A percentile compares a stretch with the other conserved stretches of the same genome.
Evolutionary conservation across 164 flowering plant genomes (phyloP).

Genomic region (Vitis rupestris): DNA sequence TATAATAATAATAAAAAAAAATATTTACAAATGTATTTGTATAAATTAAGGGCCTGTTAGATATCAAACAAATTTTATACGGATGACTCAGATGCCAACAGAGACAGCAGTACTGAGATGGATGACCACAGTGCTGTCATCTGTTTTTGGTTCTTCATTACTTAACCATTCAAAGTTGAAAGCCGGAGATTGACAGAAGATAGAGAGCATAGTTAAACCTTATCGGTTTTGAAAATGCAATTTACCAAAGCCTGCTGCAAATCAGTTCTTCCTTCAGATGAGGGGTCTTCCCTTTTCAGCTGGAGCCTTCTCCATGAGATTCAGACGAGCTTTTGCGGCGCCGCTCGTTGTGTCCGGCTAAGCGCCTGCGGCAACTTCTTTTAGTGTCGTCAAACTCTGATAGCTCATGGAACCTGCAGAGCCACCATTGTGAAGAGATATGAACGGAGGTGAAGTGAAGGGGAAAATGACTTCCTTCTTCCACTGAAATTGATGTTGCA

Average conservation of each 20-base stretch:
- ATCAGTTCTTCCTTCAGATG: background rate
- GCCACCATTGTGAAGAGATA: background rate
- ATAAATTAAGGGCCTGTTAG: too few relatives aligned
- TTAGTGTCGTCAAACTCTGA: conserved; percentile 76
- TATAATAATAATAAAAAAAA: too few relatives aligned
- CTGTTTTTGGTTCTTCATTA: too few relatives aligned
- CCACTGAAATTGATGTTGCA: too few relatives aligned
- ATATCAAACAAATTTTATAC: too few relatives aligned
- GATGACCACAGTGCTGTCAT: too few relatives aligned
- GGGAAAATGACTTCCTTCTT: too few relatives aligned
- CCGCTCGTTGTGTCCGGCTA: conserved; percentile 92
- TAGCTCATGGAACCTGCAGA: conserved; percentile 73
- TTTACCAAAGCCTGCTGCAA: background rate
- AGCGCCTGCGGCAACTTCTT: conserved; percentile 83
- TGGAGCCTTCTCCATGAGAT: conserved; percentile 41
- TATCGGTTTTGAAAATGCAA: conserved; percentile 8
- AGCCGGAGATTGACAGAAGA: conserved; percentile 75
- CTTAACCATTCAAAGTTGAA: background rate
- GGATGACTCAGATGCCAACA: too few relatives aligned
- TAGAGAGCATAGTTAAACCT: conserved; percentile 61
- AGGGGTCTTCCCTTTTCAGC: conserved; percentile 9
- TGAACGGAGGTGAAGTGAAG: too few relatives aligned
- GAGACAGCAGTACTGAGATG: too few relatives aligned
- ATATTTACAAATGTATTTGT: too few relatives aligned
- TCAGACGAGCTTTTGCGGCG: conserved; percentile 66